Percentiles rank a stretch among this genome's conserved stretches.
Evolutionary conservation across 768 basidiomycete species (phyloP).

Genomic region (Leccinum longicurvipes): DNA sequence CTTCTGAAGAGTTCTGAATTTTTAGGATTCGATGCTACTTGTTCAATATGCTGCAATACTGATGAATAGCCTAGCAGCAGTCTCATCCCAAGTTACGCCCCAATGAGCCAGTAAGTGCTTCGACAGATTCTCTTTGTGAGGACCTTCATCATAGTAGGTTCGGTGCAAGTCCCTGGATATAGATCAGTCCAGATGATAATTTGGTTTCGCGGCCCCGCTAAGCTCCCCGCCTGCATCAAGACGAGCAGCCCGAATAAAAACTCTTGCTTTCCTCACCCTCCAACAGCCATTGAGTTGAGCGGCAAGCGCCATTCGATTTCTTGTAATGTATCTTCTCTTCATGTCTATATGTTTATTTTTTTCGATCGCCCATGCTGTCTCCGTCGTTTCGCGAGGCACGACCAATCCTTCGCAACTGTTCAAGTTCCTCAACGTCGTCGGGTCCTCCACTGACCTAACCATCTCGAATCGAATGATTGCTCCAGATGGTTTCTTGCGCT

Average conservation of each 20-base stretch:
- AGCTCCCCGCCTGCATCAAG: background rate
- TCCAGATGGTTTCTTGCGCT: slow-evolving; percentile 49
- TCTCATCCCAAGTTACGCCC: too few species aligned
- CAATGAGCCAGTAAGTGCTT: too few species aligned
- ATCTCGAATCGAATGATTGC: slow-evolving; percentile 40
- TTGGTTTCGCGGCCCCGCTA: background rate
- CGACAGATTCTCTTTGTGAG: too few species aligned
- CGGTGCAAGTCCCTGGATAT: background rate
- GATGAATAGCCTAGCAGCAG: too few species aligned
- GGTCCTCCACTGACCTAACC: slow-evolving; percentile 27
- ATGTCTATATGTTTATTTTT: slow-evolving; percentile 4
- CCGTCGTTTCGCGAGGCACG: slow-evolving; percentile 14
- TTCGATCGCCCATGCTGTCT: slow-evolving; percentile 12
- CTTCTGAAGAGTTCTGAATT: too few species aligned
- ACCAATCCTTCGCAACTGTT: background rate
- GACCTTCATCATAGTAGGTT: too few species aligned
- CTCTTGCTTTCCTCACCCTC: background rate
- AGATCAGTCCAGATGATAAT: background rate
- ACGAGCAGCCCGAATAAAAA: background rate
- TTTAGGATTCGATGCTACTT: too few species aligned
- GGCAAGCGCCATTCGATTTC: background rate
- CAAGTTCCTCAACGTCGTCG: slow-evolving; percentile 5
- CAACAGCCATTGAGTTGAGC: background rate
- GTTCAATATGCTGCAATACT: too few species aligned
- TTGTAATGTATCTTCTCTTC: slow-evolving; percentile 14